Evolutionary conservation across 495 filamentous ascomycete species (phyloP).

Genomic region (Aspergillus avenaceus): DNA sequence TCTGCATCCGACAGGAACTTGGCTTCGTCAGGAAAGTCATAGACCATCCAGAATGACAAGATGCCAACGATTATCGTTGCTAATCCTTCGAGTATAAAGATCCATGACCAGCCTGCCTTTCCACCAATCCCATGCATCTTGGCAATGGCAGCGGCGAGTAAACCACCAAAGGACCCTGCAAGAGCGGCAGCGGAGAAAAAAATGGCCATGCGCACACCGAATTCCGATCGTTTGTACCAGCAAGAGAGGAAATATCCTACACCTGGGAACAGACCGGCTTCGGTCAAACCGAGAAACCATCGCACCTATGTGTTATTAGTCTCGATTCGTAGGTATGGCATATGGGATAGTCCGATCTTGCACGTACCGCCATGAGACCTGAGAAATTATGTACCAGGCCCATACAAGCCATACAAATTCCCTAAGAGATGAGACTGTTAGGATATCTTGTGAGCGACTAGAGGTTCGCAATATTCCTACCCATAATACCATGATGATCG

Average conservation of each 20-base stretch:
- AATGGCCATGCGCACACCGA: constrained; percentile 74
- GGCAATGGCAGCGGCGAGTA: constrained; percentile 62
- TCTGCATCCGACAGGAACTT: constrained; percentile 71
- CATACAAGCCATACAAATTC: constrained; percentile 78
- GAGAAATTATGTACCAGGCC: constrained; percentile 74
- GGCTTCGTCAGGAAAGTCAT: constrained; percentile 85
- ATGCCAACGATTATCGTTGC: constrained; percentile 63
- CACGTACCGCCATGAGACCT: constrained; percentile 65
- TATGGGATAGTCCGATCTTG: neutral
- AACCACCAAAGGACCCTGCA: constrained; percentile 62
- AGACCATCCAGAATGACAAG: constrained; percentile 77
- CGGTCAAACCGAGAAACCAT: constrained; percentile 79
- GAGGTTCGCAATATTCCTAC: constrained; percentile 21
- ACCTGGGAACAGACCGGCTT: constrained; percentile 84
- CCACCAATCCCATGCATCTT: constrained; percentile 59
- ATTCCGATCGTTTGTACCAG: constrained; percentile 80
- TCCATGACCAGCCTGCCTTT: constrained; percentile 67
- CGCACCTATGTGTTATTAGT: constrained; percentile 36
- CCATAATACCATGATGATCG: constrained; percentile 56
- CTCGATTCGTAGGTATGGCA: neutral
- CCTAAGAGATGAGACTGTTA: constrained; percentile 42
- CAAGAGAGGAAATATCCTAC: constrained; percentile 86
- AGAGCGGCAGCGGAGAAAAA: constrained; percentile 68
- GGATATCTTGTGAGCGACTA: too few relatives aligned
- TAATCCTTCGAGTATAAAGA: constrained; percentile 61